These are phyloP conservation scores for Leptodontidium sp. DNA, from an alignment of 2,329 filamentous ascomycete species.

Conservation along the genomic window DNA sequence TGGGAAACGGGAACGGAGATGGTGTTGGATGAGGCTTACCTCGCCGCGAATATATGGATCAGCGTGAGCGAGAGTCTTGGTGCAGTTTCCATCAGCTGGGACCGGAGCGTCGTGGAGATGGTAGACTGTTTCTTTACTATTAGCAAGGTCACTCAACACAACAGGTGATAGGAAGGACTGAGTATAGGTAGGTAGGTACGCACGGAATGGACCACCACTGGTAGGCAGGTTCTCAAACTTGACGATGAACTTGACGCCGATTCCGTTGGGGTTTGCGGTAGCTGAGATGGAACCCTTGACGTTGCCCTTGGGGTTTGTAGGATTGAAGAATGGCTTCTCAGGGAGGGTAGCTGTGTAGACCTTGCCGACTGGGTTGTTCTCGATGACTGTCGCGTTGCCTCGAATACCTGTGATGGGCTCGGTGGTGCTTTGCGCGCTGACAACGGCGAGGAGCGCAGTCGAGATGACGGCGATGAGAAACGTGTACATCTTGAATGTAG, in stretches of 20 bases:
- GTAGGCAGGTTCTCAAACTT: constrained; percentile 66
- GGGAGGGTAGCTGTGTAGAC: constrained; percentile 66
- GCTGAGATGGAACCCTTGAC: constrained; percentile 62
- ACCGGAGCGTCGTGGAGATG: constrained; percentile 75
- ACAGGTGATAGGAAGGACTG: constrained; percentile 6
- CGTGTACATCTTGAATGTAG: constrained; percentile 33
- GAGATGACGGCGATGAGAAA: constrained; percentile 30
- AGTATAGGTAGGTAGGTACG: constrained; percentile 43
- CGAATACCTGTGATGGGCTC: constrained; percentile 44
- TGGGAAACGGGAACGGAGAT: no score
- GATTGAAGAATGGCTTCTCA: constrained; percentile 52
- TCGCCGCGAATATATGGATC: constrained; percentile 72
- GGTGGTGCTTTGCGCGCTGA: constrained; percentile 36
- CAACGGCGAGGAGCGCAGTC: constrained; percentile 29
- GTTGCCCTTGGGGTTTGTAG: constrained; percentile 58
- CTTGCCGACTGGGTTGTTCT: constrained; percentile 62
- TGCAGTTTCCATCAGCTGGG: constrained; percentile 74
- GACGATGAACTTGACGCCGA: constrained; percentile 64
- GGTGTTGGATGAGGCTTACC: constrained; percentile 31
- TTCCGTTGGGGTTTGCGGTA: constrained; percentile 55
- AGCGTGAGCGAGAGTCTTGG: constrained; percentile 70
- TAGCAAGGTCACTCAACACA: constrained; percentile 22
- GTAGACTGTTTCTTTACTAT: constrained; percentile 60
- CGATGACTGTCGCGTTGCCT: constrained; percentile 59
- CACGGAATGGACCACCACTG: constrained; percentile 66